Conservation (phyloP, 2,329 filamentous ascomycete genomes). For the Penicillium brasilianum region DNA sequence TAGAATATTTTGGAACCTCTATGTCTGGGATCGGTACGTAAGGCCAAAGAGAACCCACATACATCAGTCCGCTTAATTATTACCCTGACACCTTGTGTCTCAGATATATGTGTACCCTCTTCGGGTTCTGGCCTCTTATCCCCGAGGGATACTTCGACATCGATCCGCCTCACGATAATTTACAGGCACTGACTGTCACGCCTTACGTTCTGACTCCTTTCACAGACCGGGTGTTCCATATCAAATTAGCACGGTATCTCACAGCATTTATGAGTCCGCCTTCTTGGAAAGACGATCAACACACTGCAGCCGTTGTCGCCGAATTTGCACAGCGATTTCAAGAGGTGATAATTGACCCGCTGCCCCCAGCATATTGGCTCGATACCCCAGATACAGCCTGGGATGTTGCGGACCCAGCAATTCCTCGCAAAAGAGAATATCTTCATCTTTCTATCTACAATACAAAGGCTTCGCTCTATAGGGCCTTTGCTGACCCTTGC, state of each 20-base stretch:
- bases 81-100: not conserved
- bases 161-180: slow-evolving; percentile 21
- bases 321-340: slow-evolving; percentile 26
- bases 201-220: slow-evolving; percentile 25
- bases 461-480: slow-evolving; percentile 21
- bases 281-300: slow-evolving; percentile 23
- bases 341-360: slow-evolving; percentile 21
- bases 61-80: not conserved
- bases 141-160: slow-evolving; percentile 27
- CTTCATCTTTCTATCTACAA: slow-evolving; percentile 18
- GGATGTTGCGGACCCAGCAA: slow-evolving; percentile 15
- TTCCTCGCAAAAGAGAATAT: slow-evolving; percentile 16
- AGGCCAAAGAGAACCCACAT: too few relatives aligned
- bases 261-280: slow-evolving; percentile 26
- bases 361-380: slow-evolving; percentile 19
- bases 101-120: slow-evolving; percentile 23
- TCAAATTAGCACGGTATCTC: slow-evolving; percentile 22
- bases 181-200: slow-evolving; percentile 12
- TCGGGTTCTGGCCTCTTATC: slow-evolving; percentile 27
- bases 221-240: slow-evolving; percentile 24
- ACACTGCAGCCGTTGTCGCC: slow-evolving; percentile 13
- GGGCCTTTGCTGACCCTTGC: slow-evolving; percentile 24
- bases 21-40: slow-evolving; percentile 25
- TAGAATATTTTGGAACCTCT: slow-evolving; percentile 24
- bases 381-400: slow-evolving; percentile 19